Percentiles rank a stretch among this genome's conserved stretches.
Conservation (phyloP, 2,329 filamentous ascomycete genomes). For the Proliferodiscus dingleyae region DNA sequence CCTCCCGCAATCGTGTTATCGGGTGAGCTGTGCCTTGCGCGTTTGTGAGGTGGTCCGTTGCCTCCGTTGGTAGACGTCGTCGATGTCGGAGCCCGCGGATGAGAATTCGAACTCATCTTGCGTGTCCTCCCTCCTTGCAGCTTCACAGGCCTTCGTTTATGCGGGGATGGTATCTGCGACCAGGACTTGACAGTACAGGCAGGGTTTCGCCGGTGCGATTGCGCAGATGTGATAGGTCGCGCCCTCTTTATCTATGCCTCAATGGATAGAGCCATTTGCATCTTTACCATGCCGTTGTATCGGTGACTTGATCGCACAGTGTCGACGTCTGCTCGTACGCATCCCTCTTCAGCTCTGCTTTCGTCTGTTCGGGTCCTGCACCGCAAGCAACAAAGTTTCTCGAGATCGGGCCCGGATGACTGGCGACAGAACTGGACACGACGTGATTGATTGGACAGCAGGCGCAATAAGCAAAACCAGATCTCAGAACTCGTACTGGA, state of each 20-base stretch:
- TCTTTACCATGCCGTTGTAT: too few species aligned
- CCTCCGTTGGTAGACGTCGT: conserved; percentile 41
- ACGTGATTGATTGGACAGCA: too few species aligned
- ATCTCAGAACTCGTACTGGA: background rate
- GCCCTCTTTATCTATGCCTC: background rate
- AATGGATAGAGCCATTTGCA: too few species aligned
- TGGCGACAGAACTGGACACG: too few species aligned
- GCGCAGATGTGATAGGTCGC: background rate
- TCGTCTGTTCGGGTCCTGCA: too few species aligned
- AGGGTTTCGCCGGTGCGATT: background rate
- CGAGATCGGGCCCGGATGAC: too few species aligned
- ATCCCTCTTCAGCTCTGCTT: too few species aligned
- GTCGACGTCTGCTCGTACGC: too few species aligned
- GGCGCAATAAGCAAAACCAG: background rate
- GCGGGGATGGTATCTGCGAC: too few species aligned
- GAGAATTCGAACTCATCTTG: conserved; percentile 1
- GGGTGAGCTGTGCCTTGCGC: conserved; percentile 50
- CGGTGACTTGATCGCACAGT: too few species aligned
- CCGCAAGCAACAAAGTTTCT: too few species aligned
- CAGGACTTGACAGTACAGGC: background rate
- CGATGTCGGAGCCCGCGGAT: conserved; percentile 3
- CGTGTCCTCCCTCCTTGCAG: conserved; percentile 1
- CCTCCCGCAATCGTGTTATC: conserved; percentile 28
- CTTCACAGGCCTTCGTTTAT: too few species aligned
- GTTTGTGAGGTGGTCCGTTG: conserved; percentile 50